A percentile compares a stretch with the other conserved stretches of the same genome.
phyloP scores from a whole-genome alignment of 345 rosid genomes.

The Eucalyptus microcorys region DNA sequence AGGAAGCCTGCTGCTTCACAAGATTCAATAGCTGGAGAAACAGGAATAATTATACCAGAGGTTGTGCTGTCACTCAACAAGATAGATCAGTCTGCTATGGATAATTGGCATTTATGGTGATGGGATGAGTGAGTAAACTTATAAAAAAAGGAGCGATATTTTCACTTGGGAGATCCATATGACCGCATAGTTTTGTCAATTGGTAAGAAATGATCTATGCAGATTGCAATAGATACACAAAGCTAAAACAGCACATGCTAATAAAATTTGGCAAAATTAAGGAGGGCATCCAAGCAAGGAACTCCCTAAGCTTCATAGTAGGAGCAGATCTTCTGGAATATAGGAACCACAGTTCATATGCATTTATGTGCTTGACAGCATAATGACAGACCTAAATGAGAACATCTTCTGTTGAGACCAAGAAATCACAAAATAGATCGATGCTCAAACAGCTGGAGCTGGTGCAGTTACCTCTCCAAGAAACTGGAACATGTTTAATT shows the following conservation, averaged over 20 bases:
- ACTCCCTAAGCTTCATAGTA: neutral
- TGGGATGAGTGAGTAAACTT: neutral
- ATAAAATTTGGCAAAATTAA: neutral
- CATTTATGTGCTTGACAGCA: neutral
- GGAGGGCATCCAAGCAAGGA: neutral
- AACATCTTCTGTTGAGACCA: neutral
- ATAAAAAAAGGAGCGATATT: neutral
- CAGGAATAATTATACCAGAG: neutral
- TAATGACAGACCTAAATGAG: neutral
- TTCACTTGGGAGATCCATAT: neutral
- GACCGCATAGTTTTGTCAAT: neutral
- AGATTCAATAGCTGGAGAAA: neutral
- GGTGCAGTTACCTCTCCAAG: neutral
- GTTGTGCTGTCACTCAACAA: neutral
- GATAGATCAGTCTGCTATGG: neutral
- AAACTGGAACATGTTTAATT: neutral
- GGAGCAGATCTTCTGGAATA: neutral
- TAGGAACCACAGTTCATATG: neutral
- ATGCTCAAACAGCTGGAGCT: neutral
- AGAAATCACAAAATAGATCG: neutral
- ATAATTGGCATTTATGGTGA: neutral
- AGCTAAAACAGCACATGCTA: neutral
- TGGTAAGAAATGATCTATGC: neutral
- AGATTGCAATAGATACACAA: neutral
- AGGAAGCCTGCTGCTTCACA: neutral